phyloP scores from a whole-genome alignment of 768 basidiomycete species.

The Boletus sensibilis region DNA sequence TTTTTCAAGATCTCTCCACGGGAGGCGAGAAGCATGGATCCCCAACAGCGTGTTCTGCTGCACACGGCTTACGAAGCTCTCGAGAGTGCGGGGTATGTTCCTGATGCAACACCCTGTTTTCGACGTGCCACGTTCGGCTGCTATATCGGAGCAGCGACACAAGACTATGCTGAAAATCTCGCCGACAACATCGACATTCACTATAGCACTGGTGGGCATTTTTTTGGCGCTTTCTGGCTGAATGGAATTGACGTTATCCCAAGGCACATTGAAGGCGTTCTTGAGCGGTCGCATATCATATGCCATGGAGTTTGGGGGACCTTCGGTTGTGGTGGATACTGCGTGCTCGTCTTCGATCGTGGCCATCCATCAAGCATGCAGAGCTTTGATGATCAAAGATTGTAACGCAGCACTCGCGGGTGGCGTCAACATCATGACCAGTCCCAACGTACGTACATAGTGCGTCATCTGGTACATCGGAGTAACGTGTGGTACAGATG shows the following conservation, averaged over 20 bases:
- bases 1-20: slow-evolving; percentile 75
- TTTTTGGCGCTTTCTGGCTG: background rate
- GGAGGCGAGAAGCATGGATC: slow-evolving; percentile 75
- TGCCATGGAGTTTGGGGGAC: slow-evolving; percentile 64
- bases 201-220: slow-evolving; percentile 58
- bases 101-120: slow-evolving; percentile 51
- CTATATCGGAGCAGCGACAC: slow-evolving; percentile 67
- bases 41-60: slow-evolving; percentile 68
- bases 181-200: slow-evolving; percentile 63
- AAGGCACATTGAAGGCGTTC: slow-evolving; percentile 65
- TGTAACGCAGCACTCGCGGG: slow-evolving; percentile 70
- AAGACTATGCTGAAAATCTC: slow-evolving; percentile 69
- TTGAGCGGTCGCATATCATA: slow-evolving; percentile 72
- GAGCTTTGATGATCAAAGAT: slow-evolving; percentile 61
- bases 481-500: slow-evolving; percentile 44
- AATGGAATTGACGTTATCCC: background rate
- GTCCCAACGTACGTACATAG: slow-evolving; percentile 57
- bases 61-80: slow-evolving; percentile 67
- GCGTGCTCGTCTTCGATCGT: slow-evolving; percentile 72
- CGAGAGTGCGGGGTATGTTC: slow-evolving; percentile 69
- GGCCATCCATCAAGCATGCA: slow-evolving; percentile 67
- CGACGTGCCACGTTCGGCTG: slow-evolving; percentile 57
- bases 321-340: slow-evolving; percentile 70
- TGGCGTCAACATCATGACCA: slow-evolving; percentile 69
- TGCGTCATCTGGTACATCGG: background rate